Conservation (phyloP, 257 asterid genomes). For the Jasminum sambac region DNA sequence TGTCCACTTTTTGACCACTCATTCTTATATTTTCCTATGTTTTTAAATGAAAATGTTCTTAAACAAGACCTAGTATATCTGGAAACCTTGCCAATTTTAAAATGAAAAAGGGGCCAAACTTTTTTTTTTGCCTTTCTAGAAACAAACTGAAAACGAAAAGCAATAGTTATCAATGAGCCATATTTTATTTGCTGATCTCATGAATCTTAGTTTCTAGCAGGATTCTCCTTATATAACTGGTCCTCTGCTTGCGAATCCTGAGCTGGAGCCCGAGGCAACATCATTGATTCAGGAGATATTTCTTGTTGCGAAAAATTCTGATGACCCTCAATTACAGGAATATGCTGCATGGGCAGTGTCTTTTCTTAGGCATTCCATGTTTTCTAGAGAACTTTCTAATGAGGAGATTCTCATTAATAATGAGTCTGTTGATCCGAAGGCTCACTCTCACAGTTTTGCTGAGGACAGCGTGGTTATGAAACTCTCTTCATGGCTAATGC, state of each 20-base stretch:
- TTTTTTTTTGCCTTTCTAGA: not conserved
- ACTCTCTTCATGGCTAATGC: conserved; percentile 78
- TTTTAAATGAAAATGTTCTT: too few species aligned
- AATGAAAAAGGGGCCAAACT: conserved; percentile 2
- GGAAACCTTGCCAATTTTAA: conserved; percentile 2
- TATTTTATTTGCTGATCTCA: conserved; percentile 20
- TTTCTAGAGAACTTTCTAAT: conserved; percentile 43
- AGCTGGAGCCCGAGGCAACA: conserved; percentile 61
- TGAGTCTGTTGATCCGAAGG: conserved; percentile 44
- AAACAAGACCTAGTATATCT: not conserved
- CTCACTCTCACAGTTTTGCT: conserved; percentile 53
- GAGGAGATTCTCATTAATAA: conserved; percentile 41
- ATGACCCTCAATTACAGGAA: conserved; percentile 66
- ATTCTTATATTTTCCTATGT: too few species aligned
- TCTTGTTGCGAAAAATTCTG: conserved; percentile 70
- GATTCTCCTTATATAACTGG: conserved; percentile 52
- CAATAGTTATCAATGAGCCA: not conserved
- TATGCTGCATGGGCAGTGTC: conserved; percentile 92
- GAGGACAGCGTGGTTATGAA: conserved; percentile 79
- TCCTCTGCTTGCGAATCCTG: conserved; percentile 54
- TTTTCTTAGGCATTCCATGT: conserved; percentile 70
- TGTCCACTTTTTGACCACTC: too few species aligned
- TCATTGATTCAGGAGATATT: conserved; percentile 77
- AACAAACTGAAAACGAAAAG: conserved; percentile 17
- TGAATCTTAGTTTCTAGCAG: conserved; percentile 37